Evolutionary conservation across 495 filamentous ascomycete genomes (phyloP).

Genomic region (Astrothelium macrocarpum): DNA sequence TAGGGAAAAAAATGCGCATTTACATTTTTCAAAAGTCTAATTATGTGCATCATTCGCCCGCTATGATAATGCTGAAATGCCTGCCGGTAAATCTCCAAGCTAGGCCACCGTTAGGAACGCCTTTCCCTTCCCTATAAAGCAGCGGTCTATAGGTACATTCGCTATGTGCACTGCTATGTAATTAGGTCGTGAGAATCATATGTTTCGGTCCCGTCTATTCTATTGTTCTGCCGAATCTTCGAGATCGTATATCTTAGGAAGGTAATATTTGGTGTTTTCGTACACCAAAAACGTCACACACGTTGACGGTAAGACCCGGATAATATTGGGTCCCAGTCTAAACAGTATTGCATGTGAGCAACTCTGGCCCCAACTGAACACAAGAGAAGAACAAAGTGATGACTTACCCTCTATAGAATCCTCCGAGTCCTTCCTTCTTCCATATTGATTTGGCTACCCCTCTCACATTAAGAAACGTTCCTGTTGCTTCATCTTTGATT

Average conservation of each 20-base stretch:
- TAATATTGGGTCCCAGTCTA: constrained; percentile 66
- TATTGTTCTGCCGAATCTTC: background rate
- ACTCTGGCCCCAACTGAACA: background rate
- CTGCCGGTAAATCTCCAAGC: background rate
- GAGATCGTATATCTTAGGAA: constrained; percentile 34
- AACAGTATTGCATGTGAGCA: background rate
- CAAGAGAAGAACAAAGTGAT: background rate
- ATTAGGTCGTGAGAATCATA: background rate
- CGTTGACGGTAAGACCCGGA: constrained; percentile 84
- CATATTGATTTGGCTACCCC: constrained; percentile 69
- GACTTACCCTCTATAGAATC: constrained; percentile 75
- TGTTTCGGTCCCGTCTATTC: background rate
- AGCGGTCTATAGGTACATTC: background rate
- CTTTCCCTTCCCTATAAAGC: background rate
- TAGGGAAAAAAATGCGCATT: background rate
- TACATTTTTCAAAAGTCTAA: background rate
- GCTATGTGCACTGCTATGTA: background rate
- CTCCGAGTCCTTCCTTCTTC: constrained; percentile 64
- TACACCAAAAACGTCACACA: constrained; percentile 98
- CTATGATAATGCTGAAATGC: background rate
- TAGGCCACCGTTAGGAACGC: background rate
- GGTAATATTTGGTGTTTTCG: constrained; percentile 74
- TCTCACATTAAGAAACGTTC: constrained; percentile 53
- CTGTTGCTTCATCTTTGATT: constrained; percentile 64
- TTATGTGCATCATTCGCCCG: background rate